A percentile compares a stretch with the other conserved stretches of the same genome.
These are phyloP conservation scores for Diaporthe humulicola DNA, from an alignment of 2,329 filamentous ascomycete genomes.

Conservation along the genomic window DNA sequence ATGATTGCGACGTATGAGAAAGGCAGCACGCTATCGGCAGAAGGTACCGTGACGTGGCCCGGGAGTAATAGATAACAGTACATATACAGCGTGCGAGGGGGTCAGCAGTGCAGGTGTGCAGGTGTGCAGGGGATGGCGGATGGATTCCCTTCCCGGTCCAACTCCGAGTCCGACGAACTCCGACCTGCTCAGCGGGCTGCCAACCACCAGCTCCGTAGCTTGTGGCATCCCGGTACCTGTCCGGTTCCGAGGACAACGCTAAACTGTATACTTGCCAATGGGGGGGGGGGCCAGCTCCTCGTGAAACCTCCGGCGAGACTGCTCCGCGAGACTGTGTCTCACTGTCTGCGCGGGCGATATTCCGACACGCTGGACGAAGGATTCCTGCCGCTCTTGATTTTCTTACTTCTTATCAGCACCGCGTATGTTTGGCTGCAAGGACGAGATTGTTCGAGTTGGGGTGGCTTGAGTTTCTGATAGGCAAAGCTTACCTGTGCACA, in stretches of 20 bases:
- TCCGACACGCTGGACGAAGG: not conserved
- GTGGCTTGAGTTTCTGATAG: not conserved
- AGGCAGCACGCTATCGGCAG: not conserved
- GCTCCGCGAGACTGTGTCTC: not conserved
- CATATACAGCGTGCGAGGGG: not conserved
- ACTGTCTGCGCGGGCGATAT: not conserved
- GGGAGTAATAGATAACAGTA: too few relatives aligned
- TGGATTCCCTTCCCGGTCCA: not conserved
- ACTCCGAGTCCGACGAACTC: constrained; percentile 17
- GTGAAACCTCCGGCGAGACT: not conserved
- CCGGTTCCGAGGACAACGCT: not conserved
- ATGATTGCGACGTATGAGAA: not conserved
- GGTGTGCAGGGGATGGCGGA: not conserved
- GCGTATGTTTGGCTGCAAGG: not conserved
- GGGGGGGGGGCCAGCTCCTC: not conserved
- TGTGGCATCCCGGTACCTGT: not conserved
- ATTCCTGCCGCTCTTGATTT: not conserved
- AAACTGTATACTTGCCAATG: too few relatives aligned
- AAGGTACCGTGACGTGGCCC: constrained; percentile 3
- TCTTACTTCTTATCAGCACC: not conserved
- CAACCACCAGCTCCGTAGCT: not conserved
- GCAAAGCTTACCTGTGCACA: not conserved
- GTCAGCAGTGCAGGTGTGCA: constrained; percentile 23
- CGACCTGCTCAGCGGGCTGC: not conserved
- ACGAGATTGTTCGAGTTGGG: not conserved